Conservation (phyloP, 352 stramenopile species). For the Albugo laibachii region DNA sequence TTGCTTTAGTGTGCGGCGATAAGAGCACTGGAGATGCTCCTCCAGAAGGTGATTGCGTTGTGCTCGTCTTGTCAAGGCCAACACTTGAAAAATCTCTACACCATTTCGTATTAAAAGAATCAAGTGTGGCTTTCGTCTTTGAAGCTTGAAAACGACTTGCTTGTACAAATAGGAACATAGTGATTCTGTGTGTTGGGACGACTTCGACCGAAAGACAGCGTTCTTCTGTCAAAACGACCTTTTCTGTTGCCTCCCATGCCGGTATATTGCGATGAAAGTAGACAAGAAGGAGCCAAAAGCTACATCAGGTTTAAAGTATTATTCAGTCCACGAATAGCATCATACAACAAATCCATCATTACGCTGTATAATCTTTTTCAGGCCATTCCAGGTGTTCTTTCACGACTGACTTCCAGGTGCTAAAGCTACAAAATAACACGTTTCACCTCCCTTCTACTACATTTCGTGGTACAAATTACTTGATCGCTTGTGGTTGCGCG, state of each 20-base stretch:
- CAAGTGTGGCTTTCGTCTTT: constrained; percentile 49
- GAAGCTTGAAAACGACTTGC: constrained; percentile 58
- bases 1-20: constrained; percentile 52
- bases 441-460: too few relatives aligned
- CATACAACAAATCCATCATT: neutral
- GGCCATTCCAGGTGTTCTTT: constrained; percentile 19
- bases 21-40: constrained; percentile 28
- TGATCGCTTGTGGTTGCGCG: too few relatives aligned
- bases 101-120: constrained; percentile 65
- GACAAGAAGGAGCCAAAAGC: constrained; percentile 62
- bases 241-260: neutral
- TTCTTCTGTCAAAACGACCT: constrained; percentile 18
- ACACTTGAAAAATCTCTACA: constrained; percentile 31
- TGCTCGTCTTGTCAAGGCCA: constrained; percentile 2
- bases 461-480: too few relatives aligned
- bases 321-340: neutral
- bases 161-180: constrained; percentile 62
- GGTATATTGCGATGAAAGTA: constrained; percentile 54
- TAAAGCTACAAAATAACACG: too few relatives aligned
- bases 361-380: constrained; percentile 57
- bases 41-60: constrained; percentile 3
- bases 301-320: constrained; percentile 1
- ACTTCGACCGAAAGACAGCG: constrained; percentile 28
- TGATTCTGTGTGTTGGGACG: constrained; percentile 58
- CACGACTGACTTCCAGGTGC: too few relatives aligned